phyloP scores from a whole-genome alignment of 2,329 filamentous ascomycete species.

The Fusarium foetens region DNA sequence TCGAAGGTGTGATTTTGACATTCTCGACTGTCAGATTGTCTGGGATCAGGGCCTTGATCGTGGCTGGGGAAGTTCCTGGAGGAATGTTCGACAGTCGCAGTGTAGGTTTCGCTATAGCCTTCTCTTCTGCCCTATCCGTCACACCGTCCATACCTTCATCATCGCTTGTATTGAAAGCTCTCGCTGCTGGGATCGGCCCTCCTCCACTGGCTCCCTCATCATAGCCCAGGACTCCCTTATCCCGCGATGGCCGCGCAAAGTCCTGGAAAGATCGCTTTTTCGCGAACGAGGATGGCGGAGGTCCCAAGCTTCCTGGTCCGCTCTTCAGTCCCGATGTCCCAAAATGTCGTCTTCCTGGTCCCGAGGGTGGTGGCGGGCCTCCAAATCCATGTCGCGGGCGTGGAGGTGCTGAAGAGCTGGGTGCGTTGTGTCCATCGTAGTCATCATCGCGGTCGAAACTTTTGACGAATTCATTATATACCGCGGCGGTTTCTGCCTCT shows the following conservation, averaged over 20 bases:
- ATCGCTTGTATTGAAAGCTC: constrained; percentile 77
- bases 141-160: constrained; percentile 62
- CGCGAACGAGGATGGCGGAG: constrained; percentile 58
- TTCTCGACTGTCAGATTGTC: constrained; percentile 73
- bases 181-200: constrained; percentile 68
- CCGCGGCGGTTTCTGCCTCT: constrained; percentile 86
- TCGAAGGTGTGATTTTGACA: constrained; percentile 74
- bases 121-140: constrained; percentile 61
- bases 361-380: constrained; percentile 38
- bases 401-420: constrained; percentile 23
- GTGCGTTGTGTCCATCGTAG: constrained; percentile 43
- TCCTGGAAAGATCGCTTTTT: constrained; percentile 65
- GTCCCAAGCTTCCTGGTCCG: constrained; percentile 71
- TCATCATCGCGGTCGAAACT: constrained; percentile 74
- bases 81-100: constrained; percentile 70
- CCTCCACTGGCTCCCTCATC: constrained; percentile 48
- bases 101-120: constrained; percentile 70
- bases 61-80: constrained; percentile 67
- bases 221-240: constrained; percentile 49
- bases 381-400: constrained; percentile 46
- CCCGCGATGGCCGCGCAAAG: constrained; percentile 51
- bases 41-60: constrained; percentile 69
- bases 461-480: constrained; percentile 88
- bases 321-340: constrained; percentile 66
- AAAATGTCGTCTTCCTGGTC: constrained; percentile 70